A percentile compares a stretch with the other conserved stretches of the same genome.
Evolutionary conservation across 768 basidiomycete genomes (phyloP).

Genomic region (Pleurotus tuoliensis): DNA sequence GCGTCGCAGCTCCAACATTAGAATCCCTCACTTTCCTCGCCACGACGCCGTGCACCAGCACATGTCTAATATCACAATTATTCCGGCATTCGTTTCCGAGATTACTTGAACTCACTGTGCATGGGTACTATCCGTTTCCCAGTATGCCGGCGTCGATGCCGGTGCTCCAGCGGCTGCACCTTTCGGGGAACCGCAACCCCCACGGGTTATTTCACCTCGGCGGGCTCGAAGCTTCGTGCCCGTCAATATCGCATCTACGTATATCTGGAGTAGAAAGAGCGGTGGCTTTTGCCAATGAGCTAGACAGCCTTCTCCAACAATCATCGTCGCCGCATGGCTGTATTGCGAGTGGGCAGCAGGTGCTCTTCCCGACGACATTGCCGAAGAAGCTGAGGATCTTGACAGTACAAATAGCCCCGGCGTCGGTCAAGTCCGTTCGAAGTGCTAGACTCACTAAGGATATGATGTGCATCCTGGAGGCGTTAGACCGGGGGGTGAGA

Average conservation of each 20-base stretch:
- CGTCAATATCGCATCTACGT: too few relatives aligned
- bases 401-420: slow-evolving; percentile 25
- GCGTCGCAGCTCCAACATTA: slow-evolving; percentile 35
- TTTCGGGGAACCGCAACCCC: slow-evolving; percentile 49
- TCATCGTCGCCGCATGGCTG: too few relatives aligned
- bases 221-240: too few relatives aligned
- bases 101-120: slow-evolving; percentile 37
- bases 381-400: slow-evolving; percentile 20
- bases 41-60: slow-evolving; percentile 29
- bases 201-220: slow-evolving; percentile 39
- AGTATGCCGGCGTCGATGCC: slow-evolving; percentile 32
- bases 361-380: slow-evolving; percentile 20
- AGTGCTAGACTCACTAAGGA: slow-evolving; percentile 20
- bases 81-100: slow-evolving; percentile 38
- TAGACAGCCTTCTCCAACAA: slow-evolving; percentile 13
- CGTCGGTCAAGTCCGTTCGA: slow-evolving; percentile 12
- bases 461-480: slow-evolving; percentile 25
- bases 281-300: too few relatives aligned
- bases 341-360: not conserved
- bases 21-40: slow-evolving; percentile 36
- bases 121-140: slow-evolving; percentile 50
- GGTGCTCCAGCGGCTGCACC: slow-evolving; percentile 35
- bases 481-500: not conserved
- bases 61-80: slow-evolving; percentile 35
- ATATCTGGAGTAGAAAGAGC: too few relatives aligned